Evolutionary conservation across 306 rosid species (phyloP), one percentile per base, ranked within the genome.

Genomic region (Herpetospermum pedunculosum): DNA sequence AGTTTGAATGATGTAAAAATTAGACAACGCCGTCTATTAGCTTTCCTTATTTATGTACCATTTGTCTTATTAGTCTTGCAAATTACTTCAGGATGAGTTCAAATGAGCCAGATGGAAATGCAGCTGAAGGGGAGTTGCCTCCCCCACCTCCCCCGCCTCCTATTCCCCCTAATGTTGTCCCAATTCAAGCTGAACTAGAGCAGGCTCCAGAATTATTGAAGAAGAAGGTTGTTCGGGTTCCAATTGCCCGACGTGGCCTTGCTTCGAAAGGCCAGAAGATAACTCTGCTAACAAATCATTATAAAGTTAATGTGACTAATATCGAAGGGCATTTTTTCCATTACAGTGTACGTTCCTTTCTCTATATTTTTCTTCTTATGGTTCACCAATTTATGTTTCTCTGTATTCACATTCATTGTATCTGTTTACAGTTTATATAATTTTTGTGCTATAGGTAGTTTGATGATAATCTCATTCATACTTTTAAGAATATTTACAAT

Each of bases 71-170:
- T 25, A 12, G 9, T 41, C 32, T 6, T 14, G 15, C 15, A 14
- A 23, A 40, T 28, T 70, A 26, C 74, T 75, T 30, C 55, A 62
- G 43, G 58, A 94, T 94, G 99, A 88, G 84, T 83, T 79, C 74
- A 2, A 43, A 23, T 49, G 94, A 81, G 73, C 50, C 80, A 0
- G 82, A 87, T 47, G 96, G 86, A 65, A 79, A 86, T 50, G 81
- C 74, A 14, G 73, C 72, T 10, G 62, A 79, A 12, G 87, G 77
- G 8, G 67, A 73, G 0, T 40, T 91, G 77, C 97, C 97, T 2
- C 99, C 96, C 5, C 97, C 98, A 4, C 97, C 97, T 37, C 89
- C 98, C 3, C 97, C 97, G n/a, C 90, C 92, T 0, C 79, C 82
- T 75, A 82, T 92, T 10, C 92, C 97, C 3, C 84, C 94, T 2